Percentiles rank a stretch among this genome's conserved stretches.
These are phyloP conservation scores for Mycothermus thermophilus DNA, from an alignment of 495 filamentous ascomycete species.

Conservation along the genomic window DNA sequence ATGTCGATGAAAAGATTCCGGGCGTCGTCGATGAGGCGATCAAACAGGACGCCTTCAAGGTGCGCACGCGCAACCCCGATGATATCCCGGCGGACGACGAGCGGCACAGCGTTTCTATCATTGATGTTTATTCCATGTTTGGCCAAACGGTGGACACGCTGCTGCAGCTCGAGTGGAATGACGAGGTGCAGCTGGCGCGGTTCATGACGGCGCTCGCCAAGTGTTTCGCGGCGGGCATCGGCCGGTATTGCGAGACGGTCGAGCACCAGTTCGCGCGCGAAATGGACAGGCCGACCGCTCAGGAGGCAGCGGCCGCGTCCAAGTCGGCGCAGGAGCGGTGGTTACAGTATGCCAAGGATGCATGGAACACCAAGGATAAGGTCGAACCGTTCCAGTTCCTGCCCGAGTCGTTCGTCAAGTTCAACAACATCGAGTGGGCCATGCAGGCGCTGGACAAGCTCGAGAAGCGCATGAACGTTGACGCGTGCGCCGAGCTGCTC, in stretches of 20 bases:
- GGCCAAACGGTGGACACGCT: conserved; percentile 81
- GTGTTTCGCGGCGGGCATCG: conserved; percentile 67
- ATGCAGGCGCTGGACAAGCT: conserved; percentile 80
- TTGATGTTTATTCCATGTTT: conserved; percentile 90
- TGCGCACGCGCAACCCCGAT: conserved; percentile 45
- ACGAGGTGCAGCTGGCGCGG: conserved; percentile 83
- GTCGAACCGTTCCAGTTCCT: conserved; percentile 97
- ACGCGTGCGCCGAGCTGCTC: conserved; percentile 76
- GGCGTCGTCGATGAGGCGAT: conserved; percentile 82
- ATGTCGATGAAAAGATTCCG: conserved; percentile 63
- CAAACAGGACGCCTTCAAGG: conserved; percentile 70
- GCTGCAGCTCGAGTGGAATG: conserved; percentile 75
- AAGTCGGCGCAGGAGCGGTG: conserved; percentile 85
- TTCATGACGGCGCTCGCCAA: conserved; percentile 96
- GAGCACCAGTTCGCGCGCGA: conserved; percentile 79
- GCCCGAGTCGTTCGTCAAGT: conserved; percentile 86
- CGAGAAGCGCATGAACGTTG: conserved; percentile 82
- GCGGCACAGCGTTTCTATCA: conserved; percentile 80
- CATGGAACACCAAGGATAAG: conserved; percentile 87
- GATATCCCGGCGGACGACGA: conserved; percentile 62
- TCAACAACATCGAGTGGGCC: conserved; percentile 95
- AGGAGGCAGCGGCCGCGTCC: conserved; percentile 63
- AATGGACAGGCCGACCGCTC: conserved; percentile 79
- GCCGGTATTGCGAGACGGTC: conserved; percentile 81
- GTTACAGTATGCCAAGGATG: conserved; percentile 83